Conservation (phyloP, 805 yeast genomes). For the Blastobotrys mokoenaii region DNA sequence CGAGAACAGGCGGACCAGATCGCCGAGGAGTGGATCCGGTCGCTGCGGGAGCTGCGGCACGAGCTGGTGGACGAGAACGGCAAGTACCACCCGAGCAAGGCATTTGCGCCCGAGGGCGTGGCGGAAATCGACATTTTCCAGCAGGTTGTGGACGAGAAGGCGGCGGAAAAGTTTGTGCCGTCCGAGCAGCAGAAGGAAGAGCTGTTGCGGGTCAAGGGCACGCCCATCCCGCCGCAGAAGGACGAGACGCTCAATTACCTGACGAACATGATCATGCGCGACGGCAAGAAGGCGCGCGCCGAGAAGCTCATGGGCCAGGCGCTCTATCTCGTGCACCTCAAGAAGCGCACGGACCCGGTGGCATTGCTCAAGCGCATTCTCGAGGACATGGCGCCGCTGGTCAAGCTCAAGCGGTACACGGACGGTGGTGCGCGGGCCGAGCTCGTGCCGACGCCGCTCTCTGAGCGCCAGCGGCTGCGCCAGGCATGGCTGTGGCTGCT, state of each 20-base stretch:
- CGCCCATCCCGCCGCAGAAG: constrained; percentile 49
- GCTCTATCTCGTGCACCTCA: constrained; percentile 66
- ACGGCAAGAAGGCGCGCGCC: constrained; percentile 81
- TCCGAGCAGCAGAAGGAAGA: constrained; percentile 56
- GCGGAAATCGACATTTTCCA: constrained; percentile 28
- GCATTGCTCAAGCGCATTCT: constrained; percentile 62
- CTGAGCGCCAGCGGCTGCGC: constrained; percentile 73
- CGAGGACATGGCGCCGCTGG: constrained; percentile 78
- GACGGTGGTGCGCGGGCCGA: constrained; percentile 82
- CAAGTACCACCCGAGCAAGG: constrained; percentile 31
- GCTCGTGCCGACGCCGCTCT: constrained; percentile 75
- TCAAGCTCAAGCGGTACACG: constrained; percentile 64
- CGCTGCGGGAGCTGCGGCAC: constrained; percentile 31
- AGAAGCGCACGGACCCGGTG: constrained; percentile 72
- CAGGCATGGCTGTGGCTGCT: constrained; percentile 86
- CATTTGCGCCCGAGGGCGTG: constrained; percentile 35
- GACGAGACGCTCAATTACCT: constrained; percentile 73
- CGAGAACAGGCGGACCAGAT: constrained; percentile 29
- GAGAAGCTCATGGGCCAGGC: constrained; percentile 67
- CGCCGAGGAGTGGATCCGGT: constrained; percentile 36
- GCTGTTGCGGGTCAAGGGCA: constrained; percentile 39
- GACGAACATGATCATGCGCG: constrained; percentile 82
- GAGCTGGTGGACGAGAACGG: constrained; percentile 31
- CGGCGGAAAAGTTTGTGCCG: constrained; percentile 31
- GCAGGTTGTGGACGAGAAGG: constrained; percentile 20